phyloP scores from a whole-genome alignment of 306 rosid species.

The Vigna unguiculata region DNA sequence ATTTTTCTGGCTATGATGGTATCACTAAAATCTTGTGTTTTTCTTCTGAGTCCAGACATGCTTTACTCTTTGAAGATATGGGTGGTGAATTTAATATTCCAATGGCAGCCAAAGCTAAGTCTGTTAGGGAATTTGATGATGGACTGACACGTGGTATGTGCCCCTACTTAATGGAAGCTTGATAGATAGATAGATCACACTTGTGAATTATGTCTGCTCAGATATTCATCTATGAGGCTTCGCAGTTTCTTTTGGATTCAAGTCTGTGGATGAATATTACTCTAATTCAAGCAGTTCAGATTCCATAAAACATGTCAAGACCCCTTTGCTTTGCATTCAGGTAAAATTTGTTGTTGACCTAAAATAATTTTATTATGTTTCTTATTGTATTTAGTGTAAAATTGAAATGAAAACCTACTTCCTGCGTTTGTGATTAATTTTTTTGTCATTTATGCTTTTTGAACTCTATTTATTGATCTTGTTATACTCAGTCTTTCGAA shows the following conservation, averaged over 20 bases:
- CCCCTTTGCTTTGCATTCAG: slow-evolving; percentile 97
- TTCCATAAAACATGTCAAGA: slow-evolving; percentile 75
- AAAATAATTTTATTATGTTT: background rate
- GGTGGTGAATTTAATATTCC: slow-evolving; percentile 76
- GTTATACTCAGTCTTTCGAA: background rate
- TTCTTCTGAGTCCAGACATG: slow-evolving; percentile 62
- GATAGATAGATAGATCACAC: slow-evolving; percentile 29
- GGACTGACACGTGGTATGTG: slow-evolving; percentile 89
- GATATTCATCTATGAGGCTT: slow-evolving; percentile 38
- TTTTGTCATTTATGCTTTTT: background rate
- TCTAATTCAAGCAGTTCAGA: slow-evolving; percentile 80
- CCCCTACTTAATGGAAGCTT: slow-evolving; percentile 24
- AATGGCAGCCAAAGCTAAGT: slow-evolving; percentile 72
- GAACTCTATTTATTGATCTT: slow-evolving; percentile 16
- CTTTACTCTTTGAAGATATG: slow-evolving; percentile 77
- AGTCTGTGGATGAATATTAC: slow-evolving; percentile 92
- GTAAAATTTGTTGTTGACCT: slow-evolving; percentile 44
- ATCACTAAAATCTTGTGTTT: background rate
- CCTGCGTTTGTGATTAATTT: slow-evolving; percentile 8
- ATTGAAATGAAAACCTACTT: slow-evolving; percentile 4
- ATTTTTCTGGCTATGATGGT: slow-evolving; percentile 15
- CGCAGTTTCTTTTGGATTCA: slow-evolving; percentile 98
- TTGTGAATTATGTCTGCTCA: slow-evolving; percentile 31
- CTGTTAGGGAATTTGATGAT: slow-evolving; percentile 88
- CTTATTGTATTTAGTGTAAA: slow-evolving; percentile 21